Conservation (phyloP, 129 eudicot genomes). For the Flaveria trinervia region DNA sequence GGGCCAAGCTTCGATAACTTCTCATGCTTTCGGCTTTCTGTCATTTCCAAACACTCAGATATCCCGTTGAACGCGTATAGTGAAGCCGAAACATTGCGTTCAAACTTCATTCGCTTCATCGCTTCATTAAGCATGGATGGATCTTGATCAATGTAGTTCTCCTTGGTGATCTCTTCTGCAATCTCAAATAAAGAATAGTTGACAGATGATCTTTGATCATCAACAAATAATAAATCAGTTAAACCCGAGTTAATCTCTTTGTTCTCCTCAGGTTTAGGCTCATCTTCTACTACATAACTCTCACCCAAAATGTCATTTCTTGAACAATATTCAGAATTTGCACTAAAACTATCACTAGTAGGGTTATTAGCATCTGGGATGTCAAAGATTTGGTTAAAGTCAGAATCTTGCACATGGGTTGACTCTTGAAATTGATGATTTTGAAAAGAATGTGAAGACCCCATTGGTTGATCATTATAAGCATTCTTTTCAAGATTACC, state of each 20-base stretch:
- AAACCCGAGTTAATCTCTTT: conserved; percentile 32
- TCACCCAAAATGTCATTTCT: conserved; percentile 26
- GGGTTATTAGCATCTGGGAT: conserved; percentile 27
- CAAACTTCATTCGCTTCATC: conserved; percentile 52
- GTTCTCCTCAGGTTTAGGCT: conserved; percentile 27
- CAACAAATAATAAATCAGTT: conserved; percentile 41
- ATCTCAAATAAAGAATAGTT: conserved; percentile 45
- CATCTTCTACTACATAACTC: conserved; percentile 26
- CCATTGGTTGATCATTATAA: conserved; percentile 9
- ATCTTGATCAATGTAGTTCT: conserved; percentile 28
- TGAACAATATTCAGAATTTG: conserved; percentile 24
- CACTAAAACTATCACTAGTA: conserved; percentile 30
- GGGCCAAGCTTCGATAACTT: conserved; percentile 32
- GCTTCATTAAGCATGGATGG: conserved; percentile 43
- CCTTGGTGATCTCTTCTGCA: conserved; percentile 51
- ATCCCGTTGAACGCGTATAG: conserved; percentile 55
- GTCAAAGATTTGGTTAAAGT: conserved; percentile 35
- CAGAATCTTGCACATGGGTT: conserved; percentile 24
- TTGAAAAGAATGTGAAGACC: conserved; percentile 24
- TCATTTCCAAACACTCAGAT: conserved; percentile 47
- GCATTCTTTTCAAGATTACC: conserved; percentile 19
- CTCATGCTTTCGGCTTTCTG: conserved; percentile 18
- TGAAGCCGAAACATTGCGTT: conserved; percentile 49
- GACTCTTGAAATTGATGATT: conserved; percentile 33
- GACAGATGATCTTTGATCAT: conserved; percentile 32